Evolutionary conservation across 139 green algal genomes (phyloP), one percentile per base, ranked within the genome.

Genomic region (Chlorella sp.): DNA sequence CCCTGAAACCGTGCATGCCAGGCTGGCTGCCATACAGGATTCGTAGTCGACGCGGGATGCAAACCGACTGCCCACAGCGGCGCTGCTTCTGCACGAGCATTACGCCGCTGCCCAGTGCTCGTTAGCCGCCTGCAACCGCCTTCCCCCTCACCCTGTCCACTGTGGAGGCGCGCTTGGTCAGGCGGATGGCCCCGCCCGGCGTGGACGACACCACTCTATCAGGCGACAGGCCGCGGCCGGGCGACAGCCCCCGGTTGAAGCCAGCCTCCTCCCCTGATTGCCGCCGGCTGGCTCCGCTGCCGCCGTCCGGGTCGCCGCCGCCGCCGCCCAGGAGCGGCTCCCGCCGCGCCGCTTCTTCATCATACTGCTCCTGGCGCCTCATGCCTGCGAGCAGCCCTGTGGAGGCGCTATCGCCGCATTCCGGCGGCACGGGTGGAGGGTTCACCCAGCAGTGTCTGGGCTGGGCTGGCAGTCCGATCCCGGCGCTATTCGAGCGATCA

Each of bases 111-210:
- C n/a, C n/a, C n/a, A n/a, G n/a, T n/a, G n/a, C n/a, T n/a, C n/a
- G n/a, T n/a, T n/a, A n/a, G n/a, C n/a, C n/a, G n/a, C n/a, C n/a
- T n/a, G n/a, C n/a, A n/a, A n/a, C n/a, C 44, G 44, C 9, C 44
- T 51, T 9, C 51, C 15, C 51, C 12, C 51, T 60, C 51, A 60
- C 51, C 76, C 60, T 73, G 76, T 38, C 60, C 0, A 20, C 16
- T 1, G 76, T 82, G 23, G 76, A 73, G 2, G 60, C 15, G 25
- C 76, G 76, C 76, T 82, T 82, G 57, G 39, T 78, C 26, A 82
- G 56, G 5, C 76, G 76, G 15, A 82, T 62, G 25, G 55, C 76
- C 7, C 32, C 36, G 12, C 74, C 47, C 18, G 55, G 76, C 47
- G 56, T 57, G 9, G 76, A 60, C 13, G 51, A 60, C 51, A 60